Evolutionary conservation across 2,329 filamentous ascomycete genomes (phyloP), one percentile per base, ranked within the genome.

Genomic region (Beauveria bassiana): DNA sequence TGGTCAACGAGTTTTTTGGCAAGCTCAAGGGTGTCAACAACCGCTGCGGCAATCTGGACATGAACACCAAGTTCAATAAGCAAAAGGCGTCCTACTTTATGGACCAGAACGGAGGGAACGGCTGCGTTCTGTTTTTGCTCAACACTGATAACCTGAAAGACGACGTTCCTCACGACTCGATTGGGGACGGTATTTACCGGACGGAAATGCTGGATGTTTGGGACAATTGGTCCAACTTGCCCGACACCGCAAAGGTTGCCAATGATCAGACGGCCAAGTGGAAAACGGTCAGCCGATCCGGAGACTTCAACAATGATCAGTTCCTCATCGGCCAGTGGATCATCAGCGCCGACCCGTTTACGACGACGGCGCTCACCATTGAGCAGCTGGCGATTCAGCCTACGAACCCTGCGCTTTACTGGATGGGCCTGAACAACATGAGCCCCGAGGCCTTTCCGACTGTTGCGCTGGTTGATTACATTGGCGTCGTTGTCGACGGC

Each of bases 1-100:
- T 79, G 31, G 75, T 75, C 69, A 71, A 75, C 65, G 66, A 70
- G n/a, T 74, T 80, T 43, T 78, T 80, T 59, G 67, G 71, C 59
- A 73, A 75, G 61, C 70, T 81, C 2, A 72, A 68, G 46, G 68
- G 67, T 5, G 68, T 80, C 57, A 74, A 77, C 52, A 76, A 78
- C 63, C 76, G 77, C 18, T 74, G 73, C 59, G 65, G 63, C n/a
- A 67, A 70, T 28, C 64, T 70, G 40, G 65, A 66, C 60, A 65
- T 53, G 7, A 53, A 47, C 14, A 63, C 62, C 43, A 63, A 63
- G n/a, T 68, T 72, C 59, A 65, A 70, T 54, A 65, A 68, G 58
- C 67, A 70, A 4, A 64, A 61, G 1, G 68, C 68, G 4, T 66
- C 65, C 1, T 69, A 69, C 49, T 70, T 73, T 24, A 71, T 73